Evolutionary conservation across 2,329 filamentous ascomycete genomes (phyloP), one percentile per base, ranked within the genome.

Genomic region (Exserohilum turcica): DNA sequence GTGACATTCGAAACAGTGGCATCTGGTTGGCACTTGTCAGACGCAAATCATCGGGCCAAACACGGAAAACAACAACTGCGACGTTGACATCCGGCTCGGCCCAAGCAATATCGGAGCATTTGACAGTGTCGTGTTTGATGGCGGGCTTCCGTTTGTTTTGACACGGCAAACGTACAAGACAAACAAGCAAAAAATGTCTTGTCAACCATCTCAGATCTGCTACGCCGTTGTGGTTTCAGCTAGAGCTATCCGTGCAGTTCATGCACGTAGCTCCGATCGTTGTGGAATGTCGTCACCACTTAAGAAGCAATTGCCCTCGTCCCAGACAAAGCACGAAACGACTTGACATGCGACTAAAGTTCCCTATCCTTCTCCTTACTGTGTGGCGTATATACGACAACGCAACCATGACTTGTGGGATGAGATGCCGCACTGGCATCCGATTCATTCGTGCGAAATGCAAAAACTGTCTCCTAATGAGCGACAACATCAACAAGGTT

Each of bases 31-130:
- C 37, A 43, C n/a, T 32, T 43, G 29, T 54, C 46, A 39, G 27
- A 39, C 28, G 45, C 18, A 19, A n/a, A 29, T 43, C 24, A 24
- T 39, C 45, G 50, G 50, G 19, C 45, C 45, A 31, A 38, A 31
- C 31, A 19, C 19, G 36, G 19, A 43, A 36, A 47, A 47, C 46
- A 47, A 36, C 21, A 15, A 35, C 48, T 47, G 15, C 39, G 27
- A 28, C 35, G 15, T 38, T 37, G 27, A 18, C 12, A 32, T 27
- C 37, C 31, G 29, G 15, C 19, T 36, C 21, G 33, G 6, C 48
- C 49, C 19, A 53, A 53, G 50, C 50, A 53, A 49, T n/a, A 13
- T 44, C n/a, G n/a, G 19, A 44, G n/a, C 19, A 31, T 35, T 24
- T 35, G 19, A 35, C 8, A 44, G 15, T 4, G 27, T 44, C 18